Conservation (phyloP, 2,329 filamentous ascomycete species). For the Aspergillus unguis region DNA sequence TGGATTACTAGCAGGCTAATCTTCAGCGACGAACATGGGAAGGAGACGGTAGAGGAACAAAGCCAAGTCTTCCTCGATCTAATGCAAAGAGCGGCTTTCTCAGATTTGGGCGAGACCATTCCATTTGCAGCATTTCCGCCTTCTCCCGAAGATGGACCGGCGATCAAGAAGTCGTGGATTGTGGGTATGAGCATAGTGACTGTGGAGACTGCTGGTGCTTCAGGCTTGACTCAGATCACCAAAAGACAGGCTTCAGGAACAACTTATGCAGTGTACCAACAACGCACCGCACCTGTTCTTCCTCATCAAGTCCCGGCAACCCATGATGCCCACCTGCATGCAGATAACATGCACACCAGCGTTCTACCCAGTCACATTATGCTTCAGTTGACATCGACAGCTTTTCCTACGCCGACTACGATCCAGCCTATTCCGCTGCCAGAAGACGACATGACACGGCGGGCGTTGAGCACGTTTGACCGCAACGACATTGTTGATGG, state of each 20-base stretch:
- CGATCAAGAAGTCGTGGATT: slow-evolving; percentile 49
- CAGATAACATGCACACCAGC: slow-evolving; percentile 38
- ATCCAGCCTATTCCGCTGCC: slow-evolving; percentile 74
- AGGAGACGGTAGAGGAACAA: slow-evolving; percentile 80
- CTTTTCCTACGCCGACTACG: slow-evolving; percentile 45
- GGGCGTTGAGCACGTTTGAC: slow-evolving; percentile 79
- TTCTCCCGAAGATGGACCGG: slow-evolving; percentile 40
- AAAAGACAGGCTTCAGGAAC: slow-evolving; percentile 52
- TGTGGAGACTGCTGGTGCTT: slow-evolving; percentile 47
- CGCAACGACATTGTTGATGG: slow-evolving; percentile 86
- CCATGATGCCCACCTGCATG: slow-evolving; percentile 39
- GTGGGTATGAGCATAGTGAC: slow-evolving; percentile 52
- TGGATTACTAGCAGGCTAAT: slow-evolving; percentile 85
- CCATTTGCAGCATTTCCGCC: slow-evolving; percentile 43
- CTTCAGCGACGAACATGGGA: slow-evolving; percentile 72
- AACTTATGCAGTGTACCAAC: slow-evolving; percentile 48
- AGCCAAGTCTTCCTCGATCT: slow-evolving; percentile 92
- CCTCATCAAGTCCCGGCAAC: slow-evolving; percentile 44
- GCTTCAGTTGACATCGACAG: slow-evolving; percentile 44
- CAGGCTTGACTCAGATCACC: slow-evolving; percentile 48
- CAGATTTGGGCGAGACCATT: slow-evolving; percentile 70
- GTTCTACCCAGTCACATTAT: slow-evolving; percentile 47
- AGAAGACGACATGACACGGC: slow-evolving; percentile 64
- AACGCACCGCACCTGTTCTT: slow-evolving; percentile 44
- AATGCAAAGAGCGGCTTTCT: slow-evolving; percentile 84